Base-by-base conservation (phyloP, 805 yeast species). In the Kuraishia molischiana region DNA sequence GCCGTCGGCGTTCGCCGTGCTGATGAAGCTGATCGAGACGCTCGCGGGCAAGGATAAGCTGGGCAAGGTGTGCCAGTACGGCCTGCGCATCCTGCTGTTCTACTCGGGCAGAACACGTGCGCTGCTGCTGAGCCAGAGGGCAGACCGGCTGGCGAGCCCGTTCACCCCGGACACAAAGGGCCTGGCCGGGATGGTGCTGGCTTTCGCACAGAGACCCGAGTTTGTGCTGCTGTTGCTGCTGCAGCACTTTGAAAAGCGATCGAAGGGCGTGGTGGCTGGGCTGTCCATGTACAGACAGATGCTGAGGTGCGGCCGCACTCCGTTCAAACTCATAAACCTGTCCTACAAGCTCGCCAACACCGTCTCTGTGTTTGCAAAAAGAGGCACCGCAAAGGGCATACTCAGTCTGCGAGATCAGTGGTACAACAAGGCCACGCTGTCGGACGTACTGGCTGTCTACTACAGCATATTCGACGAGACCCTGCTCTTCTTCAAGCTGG, bases 11-110 rank as follows among this genome's bases (percentile, higher is more conserved):
- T 54, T 66, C 49, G 77, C 71, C 34, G 60, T 79, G 4, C 58
- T 77, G 37, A 67, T 77, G 57, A 62, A 64, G 24, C 56, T 79
- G 52, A 52, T 79, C 37, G 71, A 71, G 37, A 67, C 69, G 34
- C 52, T 81, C 20, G 67, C 74, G 2, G 90, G 90, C 36, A 82
- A 81, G 52, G 92, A 82, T 49, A 79, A 79, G 50, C 41, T 79
- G 43, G 82, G 84, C 19, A 82, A 82, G 46, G 61, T 77, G 8
- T 61, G 75, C 19, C 80, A 77, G 48, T 79, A 79, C 50, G 52
- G 70, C 0, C 52, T 82, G 31, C 70, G 82, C 40, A 51, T 81
- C 15, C 49, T 79, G 29, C 33, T 36, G 18, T 38, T 30, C 41
- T 57, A 18, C 43, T 53, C 18, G 39, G 45, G 37, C 55, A 53